Conservation (phyloP, 2,329 filamentous ascomycete species). For the Davidsoniella neocaledoniae region DNA sequence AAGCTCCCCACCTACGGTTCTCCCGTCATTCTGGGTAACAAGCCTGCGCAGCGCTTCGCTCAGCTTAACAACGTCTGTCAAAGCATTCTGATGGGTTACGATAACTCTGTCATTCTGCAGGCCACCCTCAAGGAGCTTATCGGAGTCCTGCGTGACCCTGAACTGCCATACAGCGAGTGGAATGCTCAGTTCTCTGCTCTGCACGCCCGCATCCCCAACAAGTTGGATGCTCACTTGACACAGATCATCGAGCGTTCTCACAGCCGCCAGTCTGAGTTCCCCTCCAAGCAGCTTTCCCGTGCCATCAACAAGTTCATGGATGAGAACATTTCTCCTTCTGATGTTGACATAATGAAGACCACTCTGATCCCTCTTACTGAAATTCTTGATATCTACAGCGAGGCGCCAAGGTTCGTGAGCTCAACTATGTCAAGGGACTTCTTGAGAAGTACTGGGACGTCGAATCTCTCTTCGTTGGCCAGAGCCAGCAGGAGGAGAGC, state of each 20-base stretch:
- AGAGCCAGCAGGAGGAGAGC: conserved; percentile 76
- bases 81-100: conserved; percentile 84
- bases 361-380: conserved; percentile 60
- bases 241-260: conserved; percentile 76
- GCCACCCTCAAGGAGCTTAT: conserved; percentile 73
- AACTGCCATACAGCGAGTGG: conserved; percentile 94
- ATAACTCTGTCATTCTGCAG: conserved; percentile 95
- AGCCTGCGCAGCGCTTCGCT: conserved; percentile 76
- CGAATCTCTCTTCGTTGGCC: conserved; percentile 74
- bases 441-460: conserved; percentile 67
- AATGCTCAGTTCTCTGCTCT: conserved; percentile 87
- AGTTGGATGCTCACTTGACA: conserved; percentile 65
- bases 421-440: conserved; percentile 62
- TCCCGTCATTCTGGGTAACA: conserved; percentile 74
- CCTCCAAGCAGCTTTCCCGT: conserved; percentile 72
- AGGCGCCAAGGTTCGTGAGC: conserved; percentile 83
- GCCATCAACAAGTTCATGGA: conserved; percentile 77
- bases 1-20: conserved; percentile 76
- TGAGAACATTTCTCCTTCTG: conserved; percentile 58
- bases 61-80: conserved; percentile 60
- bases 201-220: conserved; percentile 94
- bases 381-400: conserved; percentile 63
- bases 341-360: conserved; percentile 55
- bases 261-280: conserved; percentile 69
- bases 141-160: conserved; percentile 74